These are phyloP conservation scores for Irpex sp. DNA, from an alignment of 1,284 basidiomycete genomes.

Conservation along the genomic window DNA sequence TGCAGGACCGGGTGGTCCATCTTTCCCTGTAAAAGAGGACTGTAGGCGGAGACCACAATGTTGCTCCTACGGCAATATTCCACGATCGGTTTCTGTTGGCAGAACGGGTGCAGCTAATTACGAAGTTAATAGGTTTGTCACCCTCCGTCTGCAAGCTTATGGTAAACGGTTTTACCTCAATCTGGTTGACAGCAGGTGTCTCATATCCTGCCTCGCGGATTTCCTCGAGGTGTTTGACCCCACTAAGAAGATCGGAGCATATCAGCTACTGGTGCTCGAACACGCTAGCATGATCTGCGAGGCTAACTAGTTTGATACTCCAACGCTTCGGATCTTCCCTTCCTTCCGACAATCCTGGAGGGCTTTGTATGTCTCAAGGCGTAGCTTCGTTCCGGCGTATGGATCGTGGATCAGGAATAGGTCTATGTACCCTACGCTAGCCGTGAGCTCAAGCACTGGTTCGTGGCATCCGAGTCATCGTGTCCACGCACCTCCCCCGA, in stretches of 20 bases:
- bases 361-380: conserved; percentile 43
- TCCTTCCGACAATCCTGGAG: conserved; percentile 40
- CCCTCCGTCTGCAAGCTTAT: background rate
- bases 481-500: conserved; percentile 16
- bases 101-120: conserved; percentile 74
- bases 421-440: conserved; percentile 47
- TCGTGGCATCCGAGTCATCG: background rate
- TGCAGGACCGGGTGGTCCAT: conserved; percentile 37
- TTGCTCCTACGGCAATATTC: conserved; percentile 66
- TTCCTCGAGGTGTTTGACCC: conserved; percentile 76
- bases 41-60: conserved; percentile 73
- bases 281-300: background rate
- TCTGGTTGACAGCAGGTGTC: conserved; percentile 79
- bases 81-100: conserved; percentile 79
- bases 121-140: background rate
- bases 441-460: background rate
- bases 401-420: conserved; percentile 60
- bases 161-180: conserved; percentile 53
- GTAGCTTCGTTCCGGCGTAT: conserved; percentile 35
- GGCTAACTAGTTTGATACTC: conserved; percentile 62
- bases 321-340: conserved; percentile 52
- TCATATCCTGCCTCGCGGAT: conserved; percentile 58
- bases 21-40: conserved; percentile 44
- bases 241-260: conserved; percentile 52
- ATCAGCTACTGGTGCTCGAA: conserved; percentile 25